These are phyloP conservation scores for Ogataea pignaliae DNA, from an alignment of 805 yeast genomes.

Conservation along the genomic window DNA sequence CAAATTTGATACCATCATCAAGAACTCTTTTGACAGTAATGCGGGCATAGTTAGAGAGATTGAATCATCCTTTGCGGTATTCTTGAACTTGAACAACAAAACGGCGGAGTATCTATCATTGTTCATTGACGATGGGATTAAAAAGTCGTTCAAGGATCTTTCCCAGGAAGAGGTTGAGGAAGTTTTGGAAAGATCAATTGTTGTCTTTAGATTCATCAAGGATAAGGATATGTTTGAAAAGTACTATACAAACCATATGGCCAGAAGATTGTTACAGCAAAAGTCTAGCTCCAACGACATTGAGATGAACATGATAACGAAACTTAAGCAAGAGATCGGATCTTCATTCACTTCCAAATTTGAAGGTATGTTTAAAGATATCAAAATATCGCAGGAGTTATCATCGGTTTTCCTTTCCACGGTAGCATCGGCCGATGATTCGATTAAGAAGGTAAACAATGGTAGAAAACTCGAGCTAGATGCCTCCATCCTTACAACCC, in stretches of 20 bases:
- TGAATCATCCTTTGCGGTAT: conserved; percentile 56
- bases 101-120: conserved; percentile 53
- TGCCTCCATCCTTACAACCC: conserved; percentile 53
- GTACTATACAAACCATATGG: conserved; percentile 80
- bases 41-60: conserved; percentile 47
- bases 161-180: conserved; percentile 42
- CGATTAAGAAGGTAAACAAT: conserved; percentile 15
- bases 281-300: conserved; percentile 47
- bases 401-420: conserved; percentile 34
- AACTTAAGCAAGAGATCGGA: conserved; percentile 73
- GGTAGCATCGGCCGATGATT: conserved; percentile 12
- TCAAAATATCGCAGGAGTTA: conserved; percentile 51
- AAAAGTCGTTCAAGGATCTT: conserved; percentile 44
- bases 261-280: conserved; percentile 64
- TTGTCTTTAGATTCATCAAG: conserved; percentile 60
- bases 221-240: conserved; percentile 87
- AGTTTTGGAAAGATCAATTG: conserved; percentile 50
- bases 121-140: conserved; percentile 54
- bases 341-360: conserved; percentile 72
- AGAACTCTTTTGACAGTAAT: conserved; percentile 46
- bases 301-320: conserved; percentile 64
- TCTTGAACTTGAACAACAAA: conserved; percentile 47
- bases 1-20: conserved; percentile 46
- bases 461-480: conserved; percentile 39
- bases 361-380: conserved; percentile 84